Base-by-base conservation (phyloP, 108 stramenopile genomes). In the Skeletonema grethae region DNA sequence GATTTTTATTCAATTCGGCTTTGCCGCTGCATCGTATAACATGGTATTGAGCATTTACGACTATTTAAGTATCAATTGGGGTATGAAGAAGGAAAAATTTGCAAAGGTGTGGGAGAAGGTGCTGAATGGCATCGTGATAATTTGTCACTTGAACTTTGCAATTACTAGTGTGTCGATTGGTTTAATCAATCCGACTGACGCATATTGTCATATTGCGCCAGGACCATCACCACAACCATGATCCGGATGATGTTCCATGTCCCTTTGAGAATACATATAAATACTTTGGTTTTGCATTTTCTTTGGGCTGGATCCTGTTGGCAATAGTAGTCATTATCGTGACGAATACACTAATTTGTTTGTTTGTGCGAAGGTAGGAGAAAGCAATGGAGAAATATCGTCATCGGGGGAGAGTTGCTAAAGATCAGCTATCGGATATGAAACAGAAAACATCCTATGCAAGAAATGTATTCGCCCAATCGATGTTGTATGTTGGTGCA, bases 51-150 rank as follows among this genome's bases (percentile, higher is more conserved):
- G 25, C 25, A 28, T 28, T 28, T 28, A 28, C 8, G 53, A 65
- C 64, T 61, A 45, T 41, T 48, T 61, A 48, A 61, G 18, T 7
- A 61, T 61, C n/a, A 38, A 61, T 11, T 7, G 10, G 43, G 60
- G 60, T 0, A 61, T 61, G 60, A 11, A 8, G 3, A 41, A 61
- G 3, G 45, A 61, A 38, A 2, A 61, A 15, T 61, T 61, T 61
- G 3, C 39, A 45, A 41, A 18, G 18, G 9, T 9, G 8, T 48
- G 29, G 43, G 60, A 61, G 18, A 61, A 61, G 38, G n/a, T 36
- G 18, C n/a, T 61, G 3, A 30, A 61, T 61, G 60, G 60, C 12
- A 16, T 48, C 2, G 60, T 61, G 2, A 2, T 61, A 7, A 61
- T 48, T 16, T 41, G 29, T 38, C 60, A 61, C 18, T 15, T 61